Base-by-base conservation (phyloP, 345 rosid genomes). In the Salix udensis region DNA sequence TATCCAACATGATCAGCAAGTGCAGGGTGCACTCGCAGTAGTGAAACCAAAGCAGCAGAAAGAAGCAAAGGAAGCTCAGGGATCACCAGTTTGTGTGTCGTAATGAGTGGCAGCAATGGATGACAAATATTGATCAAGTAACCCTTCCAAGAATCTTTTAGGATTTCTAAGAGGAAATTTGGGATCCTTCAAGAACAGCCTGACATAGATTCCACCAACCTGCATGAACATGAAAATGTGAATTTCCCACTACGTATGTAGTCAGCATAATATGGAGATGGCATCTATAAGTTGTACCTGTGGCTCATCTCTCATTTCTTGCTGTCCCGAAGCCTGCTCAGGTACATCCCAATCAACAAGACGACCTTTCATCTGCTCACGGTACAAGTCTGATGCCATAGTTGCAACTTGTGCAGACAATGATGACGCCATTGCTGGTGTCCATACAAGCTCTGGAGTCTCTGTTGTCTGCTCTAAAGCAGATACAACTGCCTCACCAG, bases 401-500 rank as follows among this genome's bases (percentile, higher is more conserved):
- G 99, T 92, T 11, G 94, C 89, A 80, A 96, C 87, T 82, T 96
- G 98, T 55, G 98, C 99, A 71, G 99, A 90, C 79, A 93, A 87
- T 78, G 98, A 96, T 85, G 99, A 89, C 46, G 98, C 97, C 98
- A 96, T 96, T 62, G 98, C 99, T 61, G 98, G 96, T 77, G 99
- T 96, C 99, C 99, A 96, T 67, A 96, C 99, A 79, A 96, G 97
- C 86, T 96, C 97, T 80, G 98, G 98, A 16, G 99, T 93, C 84
- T 96, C 99, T 24, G 97, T 89, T 31, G 97, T 96, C 82, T 87
- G 94, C 68, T 96, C 99, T 78, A 96, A 91, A 5, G 91, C 91
- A 80, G 89, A 89, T 65, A 96, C 91, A 77, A 92, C 99, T 79
- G 97, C 91, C 85, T 96, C 99, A 64, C 99, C 99, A 70, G 99